Percentiles rank a stretch among this genome's conserved stretches.
These are phyloP conservation scores for Euphorbia schlechtendalii DNA, from an alignment of 441 rosid species.

Conservation along the genomic window DNA sequence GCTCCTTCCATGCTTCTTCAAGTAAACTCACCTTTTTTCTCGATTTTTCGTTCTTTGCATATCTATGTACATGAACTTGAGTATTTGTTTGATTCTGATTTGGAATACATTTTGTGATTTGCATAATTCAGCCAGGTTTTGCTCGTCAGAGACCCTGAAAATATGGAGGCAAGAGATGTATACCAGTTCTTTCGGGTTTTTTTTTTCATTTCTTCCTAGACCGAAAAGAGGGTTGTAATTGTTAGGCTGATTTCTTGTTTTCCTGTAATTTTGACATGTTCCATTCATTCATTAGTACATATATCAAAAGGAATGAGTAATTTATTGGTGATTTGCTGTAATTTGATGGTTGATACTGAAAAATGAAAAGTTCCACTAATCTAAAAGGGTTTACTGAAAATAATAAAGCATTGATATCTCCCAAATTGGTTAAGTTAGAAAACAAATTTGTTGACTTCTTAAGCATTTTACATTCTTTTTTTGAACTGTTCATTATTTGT, in stretches of 20 bases:
- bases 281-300: constrained; percentile 7
- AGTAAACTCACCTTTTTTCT: constrained; percentile 29
- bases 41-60: constrained; percentile 9
- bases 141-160: constrained; percentile 42
- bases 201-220: neutral
- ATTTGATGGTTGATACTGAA: constrained; percentile 1
- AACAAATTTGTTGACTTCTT: too few relatives aligned
- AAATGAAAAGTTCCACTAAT: neutral
- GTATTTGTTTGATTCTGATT: constrained; percentile 14
- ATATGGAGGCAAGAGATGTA: neutral
- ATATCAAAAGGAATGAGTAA: neutral
- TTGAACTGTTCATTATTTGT: too few relatives aligned
- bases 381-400: neutral
- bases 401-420: neutral
- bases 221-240: too few relatives aligned
- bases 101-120: constrained; percentile 20
- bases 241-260: too few relatives aligned
- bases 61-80: constrained; percentile 26
- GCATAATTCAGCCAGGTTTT: constrained; percentile 60
- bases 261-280: too few relatives aligned
- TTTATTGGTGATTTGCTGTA: constrained; percentile 3
- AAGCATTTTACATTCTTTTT: too few relatives aligned
- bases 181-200: neutral
- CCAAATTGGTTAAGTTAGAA: too few relatives aligned
- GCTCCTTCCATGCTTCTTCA: constrained; percentile 91